phyloP scores from a whole-genome alignment of 2,329 filamentous ascomycete genomes.

The Arthrinium puccinioides region DNA sequence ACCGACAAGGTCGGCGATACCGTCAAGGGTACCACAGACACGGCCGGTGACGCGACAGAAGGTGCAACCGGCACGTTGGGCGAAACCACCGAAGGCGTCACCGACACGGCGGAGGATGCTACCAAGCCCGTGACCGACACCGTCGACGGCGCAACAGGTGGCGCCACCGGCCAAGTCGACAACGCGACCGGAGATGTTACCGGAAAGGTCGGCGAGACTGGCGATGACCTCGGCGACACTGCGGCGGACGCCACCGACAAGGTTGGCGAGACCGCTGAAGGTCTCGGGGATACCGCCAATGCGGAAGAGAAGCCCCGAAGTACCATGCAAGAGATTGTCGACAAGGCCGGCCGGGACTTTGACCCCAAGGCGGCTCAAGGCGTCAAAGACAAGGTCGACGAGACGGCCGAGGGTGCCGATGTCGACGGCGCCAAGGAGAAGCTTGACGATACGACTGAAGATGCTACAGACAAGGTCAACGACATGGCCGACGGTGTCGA shows the following conservation, averaged over 20 bases:
- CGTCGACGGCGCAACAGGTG: conserved; percentile 4
- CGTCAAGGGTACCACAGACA: conserved; percentile 11
- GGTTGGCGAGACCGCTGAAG: conserved; percentile 13
- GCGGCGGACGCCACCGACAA: conserved; percentile 8
- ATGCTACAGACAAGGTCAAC: conserved; percentile 8
- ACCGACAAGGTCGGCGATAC: conserved; percentile 15
- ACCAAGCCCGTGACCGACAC: conserved; percentile 9
- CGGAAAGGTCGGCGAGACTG: conserved; percentile 7
- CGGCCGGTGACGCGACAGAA: conserved; percentile 5
- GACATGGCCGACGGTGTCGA: conserved; percentile 13
- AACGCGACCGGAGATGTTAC: conserved; percentile 3
- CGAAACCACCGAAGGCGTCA: conserved; percentile 7
- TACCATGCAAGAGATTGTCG: conserved; percentile 1
- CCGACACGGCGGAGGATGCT: conserved; percentile 10
- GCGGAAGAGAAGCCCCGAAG: conserved; percentile 5
- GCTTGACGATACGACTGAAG: conserved; percentile 5
- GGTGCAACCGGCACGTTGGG: conserved; percentile 6
- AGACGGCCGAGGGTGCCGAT: conserved; percentile 13
- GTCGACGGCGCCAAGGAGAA: conserved; percentile 5
- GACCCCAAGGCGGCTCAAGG: too few relatives aligned
- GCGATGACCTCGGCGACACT: conserved; percentile 7
- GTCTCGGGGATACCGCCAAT: conserved; percentile 12
- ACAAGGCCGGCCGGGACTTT: conserved; percentile 6
- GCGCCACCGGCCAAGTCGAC: conserved; percentile 5
- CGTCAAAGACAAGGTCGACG: conserved; percentile 9